Percentiles rank a stretch among this genome's conserved stretches.
Conservation (phyloP, 2,329 filamentous ascomycete genomes). For the Talaromyces sp. region DNA sequence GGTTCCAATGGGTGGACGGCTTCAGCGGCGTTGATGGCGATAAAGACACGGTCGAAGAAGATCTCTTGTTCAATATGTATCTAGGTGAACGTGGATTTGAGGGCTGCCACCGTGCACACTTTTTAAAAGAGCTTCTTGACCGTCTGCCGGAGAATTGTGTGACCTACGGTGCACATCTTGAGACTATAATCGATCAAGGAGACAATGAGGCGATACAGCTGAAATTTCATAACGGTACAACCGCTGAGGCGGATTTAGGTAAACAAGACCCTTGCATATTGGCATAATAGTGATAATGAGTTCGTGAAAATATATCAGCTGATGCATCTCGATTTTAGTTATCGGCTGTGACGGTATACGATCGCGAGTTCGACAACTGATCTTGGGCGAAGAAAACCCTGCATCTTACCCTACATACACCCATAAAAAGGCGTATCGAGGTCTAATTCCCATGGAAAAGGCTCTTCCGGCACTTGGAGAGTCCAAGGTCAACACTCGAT, state of each 20-base stretch:
- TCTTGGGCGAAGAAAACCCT: conserved; percentile 28
- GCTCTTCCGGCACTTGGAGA: conserved; percentile 52
- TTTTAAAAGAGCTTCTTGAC: conserved; percentile 35
- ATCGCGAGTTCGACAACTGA: conserved; percentile 31
- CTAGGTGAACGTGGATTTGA: conserved; percentile 34
- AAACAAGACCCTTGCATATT: conserved; percentile 29
- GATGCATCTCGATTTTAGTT: conserved; percentile 22
- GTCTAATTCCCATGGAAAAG: conserved; percentile 53
- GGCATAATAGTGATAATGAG: neutral
- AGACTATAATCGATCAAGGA: conserved; percentile 21
- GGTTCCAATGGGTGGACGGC: conserved; percentile 27
- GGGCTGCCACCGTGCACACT: conserved; percentile 35
- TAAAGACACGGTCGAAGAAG: conserved; percentile 21
- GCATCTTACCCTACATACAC: conserved; percentile 29
- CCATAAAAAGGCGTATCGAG: conserved; percentile 37
- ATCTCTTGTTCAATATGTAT: conserved; percentile 33
- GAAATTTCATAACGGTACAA: conserved; percentile 35
- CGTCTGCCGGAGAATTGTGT: conserved; percentile 31
- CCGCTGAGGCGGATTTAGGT: conserved; percentile 34
- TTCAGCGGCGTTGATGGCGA: conserved; percentile 23
- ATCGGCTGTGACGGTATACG: conserved; percentile 42
- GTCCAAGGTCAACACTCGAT: conserved; percentile 50
- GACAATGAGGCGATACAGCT: conserved; percentile 25
- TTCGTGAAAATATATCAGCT: neutral
- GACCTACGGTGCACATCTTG: conserved; percentile 36